Percentiles rank a stretch among this genome's conserved stretches.
Evolutionary conservation across 2,329 filamentous ascomycete species (phyloP).

Genomic region (Calonectria hongkongensis): DNA sequence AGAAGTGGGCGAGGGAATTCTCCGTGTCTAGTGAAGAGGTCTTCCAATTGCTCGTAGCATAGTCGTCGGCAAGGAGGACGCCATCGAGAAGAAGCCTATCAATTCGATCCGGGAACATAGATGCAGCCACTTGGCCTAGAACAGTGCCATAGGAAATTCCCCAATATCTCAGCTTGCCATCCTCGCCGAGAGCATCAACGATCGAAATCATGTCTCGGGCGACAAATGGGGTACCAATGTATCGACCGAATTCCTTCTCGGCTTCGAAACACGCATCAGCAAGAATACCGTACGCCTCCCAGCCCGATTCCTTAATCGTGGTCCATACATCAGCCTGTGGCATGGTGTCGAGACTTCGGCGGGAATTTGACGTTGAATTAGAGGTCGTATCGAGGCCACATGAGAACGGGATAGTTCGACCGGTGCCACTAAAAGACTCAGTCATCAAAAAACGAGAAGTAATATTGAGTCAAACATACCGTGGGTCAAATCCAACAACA

Average conservation of each 20-base stretch:
- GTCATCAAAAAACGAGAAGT: not conserved
- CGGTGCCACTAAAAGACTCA: slow-evolving; percentile 36
- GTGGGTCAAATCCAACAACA: slow-evolving; percentile 46
- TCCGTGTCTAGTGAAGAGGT: slow-evolving; percentile 28
- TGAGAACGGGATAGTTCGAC: slow-evolving; percentile 45
- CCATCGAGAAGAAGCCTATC: slow-evolving; percentile 46
- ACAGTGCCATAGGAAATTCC: slow-evolving; percentile 53
- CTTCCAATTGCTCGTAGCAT: not conserved
- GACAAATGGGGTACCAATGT: slow-evolving; percentile 58
- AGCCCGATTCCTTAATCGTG: slow-evolving; percentile 19
- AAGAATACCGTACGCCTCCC: not conserved
- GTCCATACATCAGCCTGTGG: slow-evolving; percentile 30
- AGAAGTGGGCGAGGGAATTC: slow-evolving; percentile 12
- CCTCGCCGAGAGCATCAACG: slow-evolving; percentile 60
- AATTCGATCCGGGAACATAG: slow-evolving; percentile 50
- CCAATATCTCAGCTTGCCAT: slow-evolving; percentile 59
- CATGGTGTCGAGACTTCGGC: slow-evolving; percentile 36
- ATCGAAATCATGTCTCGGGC: slow-evolving; percentile 63
- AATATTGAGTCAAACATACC: slow-evolving; percentile 32
- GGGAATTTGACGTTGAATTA: slow-evolving; percentile 21
- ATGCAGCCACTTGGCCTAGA: slow-evolving; percentile 45
- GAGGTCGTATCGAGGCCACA: slow-evolving; percentile 10
- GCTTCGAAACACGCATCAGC: slow-evolving; percentile 51
- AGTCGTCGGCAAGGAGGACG: slow-evolving; percentile 42
- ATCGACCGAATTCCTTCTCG: slow-evolving; percentile 48